phyloP scores from a whole-genome alignment of 2,329 filamentous ascomycete species.

The Knufia petricola region DNA sequence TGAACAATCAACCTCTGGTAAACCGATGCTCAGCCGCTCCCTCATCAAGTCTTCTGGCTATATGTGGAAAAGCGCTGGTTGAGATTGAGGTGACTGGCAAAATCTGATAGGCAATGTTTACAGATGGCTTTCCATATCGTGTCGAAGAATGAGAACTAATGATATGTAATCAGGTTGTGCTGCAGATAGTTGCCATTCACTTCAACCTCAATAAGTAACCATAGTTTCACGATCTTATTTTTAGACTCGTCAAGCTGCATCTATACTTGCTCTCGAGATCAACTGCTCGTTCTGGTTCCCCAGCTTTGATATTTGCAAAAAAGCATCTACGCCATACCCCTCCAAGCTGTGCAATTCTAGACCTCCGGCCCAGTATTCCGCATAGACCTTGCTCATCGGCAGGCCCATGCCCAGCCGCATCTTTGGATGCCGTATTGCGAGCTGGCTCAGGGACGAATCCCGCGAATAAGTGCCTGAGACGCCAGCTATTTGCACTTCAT shows the following conservation, averaged over 20 bases:
- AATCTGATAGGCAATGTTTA: constrained; percentile 1
- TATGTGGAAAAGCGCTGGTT: constrained; percentile 34
- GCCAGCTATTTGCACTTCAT: constrained; percentile 47
- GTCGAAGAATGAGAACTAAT: no score
- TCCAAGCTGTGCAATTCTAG: constrained; percentile 86
- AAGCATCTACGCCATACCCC: constrained; percentile 91
- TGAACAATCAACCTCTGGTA: constrained; percentile 33
- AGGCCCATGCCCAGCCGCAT: constrained; percentile 84
- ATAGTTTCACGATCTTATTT: background rate
- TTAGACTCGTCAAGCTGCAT: constrained; percentile 49
- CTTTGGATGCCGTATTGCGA: constrained; percentile 76
- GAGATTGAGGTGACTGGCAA: constrained; percentile 43
- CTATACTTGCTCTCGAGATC: constrained; percentile 65
- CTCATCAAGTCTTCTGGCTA: constrained; percentile 22
- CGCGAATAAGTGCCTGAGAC: constrained; percentile 27
- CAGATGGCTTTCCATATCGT: no score
- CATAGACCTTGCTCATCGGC: constrained; percentile 87
- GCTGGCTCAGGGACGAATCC: constrained; percentile 62
- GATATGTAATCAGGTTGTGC: background rate
- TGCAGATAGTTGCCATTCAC: background rate
- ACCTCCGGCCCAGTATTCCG: constrained; percentile 94
- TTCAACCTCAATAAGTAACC: no score
- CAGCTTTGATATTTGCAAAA: constrained; percentile 88
- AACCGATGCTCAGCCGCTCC: constrained; percentile 43
- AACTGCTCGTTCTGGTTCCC: constrained; percentile 98